Evolutionary conservation across 2,329 filamentous ascomycete species (phyloP).

Genomic region (Diplodia seriata): DNA sequence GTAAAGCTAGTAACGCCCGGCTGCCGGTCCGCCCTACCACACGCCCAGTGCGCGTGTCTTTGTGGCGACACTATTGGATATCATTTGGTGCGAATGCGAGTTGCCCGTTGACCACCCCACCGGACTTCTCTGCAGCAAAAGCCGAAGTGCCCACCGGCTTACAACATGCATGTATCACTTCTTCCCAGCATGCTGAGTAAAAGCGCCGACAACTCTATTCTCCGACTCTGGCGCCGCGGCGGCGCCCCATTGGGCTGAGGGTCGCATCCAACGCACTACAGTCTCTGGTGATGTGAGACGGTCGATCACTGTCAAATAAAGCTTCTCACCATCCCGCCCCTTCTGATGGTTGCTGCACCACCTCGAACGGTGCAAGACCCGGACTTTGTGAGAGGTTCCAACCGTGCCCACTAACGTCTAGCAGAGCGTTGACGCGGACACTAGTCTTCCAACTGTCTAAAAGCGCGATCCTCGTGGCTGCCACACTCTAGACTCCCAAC

Average conservation of each 20-base stretch:
- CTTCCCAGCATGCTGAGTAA: constrained; percentile 6
- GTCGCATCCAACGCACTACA: background rate
- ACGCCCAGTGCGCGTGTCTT: background rate
- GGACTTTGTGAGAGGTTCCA: background rate
- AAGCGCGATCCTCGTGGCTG: constrained; percentile 2
- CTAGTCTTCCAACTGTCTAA: background rate
- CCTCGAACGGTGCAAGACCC: constrained; percentile 10
- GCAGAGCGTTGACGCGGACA: constrained; percentile 5
- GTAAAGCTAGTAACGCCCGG: constrained; percentile 19
- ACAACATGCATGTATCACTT: constrained; percentile 17
- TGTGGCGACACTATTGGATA: background rate
- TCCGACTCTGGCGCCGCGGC: constrained; percentile 14
- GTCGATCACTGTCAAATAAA: constrained; percentile 30
- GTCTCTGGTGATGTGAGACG: constrained; percentile 10
- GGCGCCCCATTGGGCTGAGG: constrained; percentile 3
- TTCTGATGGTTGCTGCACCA: constrained; percentile 6
- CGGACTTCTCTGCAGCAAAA: background rate
- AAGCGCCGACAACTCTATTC: constrained; percentile 26
- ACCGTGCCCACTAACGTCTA: background rate
- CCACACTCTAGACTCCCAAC: constrained; percentile 1
- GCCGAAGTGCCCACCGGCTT: constrained; percentile 7
- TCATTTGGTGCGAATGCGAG: constrained; percentile 4
- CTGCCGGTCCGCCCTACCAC: constrained; percentile 17
- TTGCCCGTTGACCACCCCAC: background rate
- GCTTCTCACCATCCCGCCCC: constrained; percentile 17